phyloP scores from a whole-genome alignment of 1,139 yeast genomes.

The Diutina scorzettiae region DNA sequence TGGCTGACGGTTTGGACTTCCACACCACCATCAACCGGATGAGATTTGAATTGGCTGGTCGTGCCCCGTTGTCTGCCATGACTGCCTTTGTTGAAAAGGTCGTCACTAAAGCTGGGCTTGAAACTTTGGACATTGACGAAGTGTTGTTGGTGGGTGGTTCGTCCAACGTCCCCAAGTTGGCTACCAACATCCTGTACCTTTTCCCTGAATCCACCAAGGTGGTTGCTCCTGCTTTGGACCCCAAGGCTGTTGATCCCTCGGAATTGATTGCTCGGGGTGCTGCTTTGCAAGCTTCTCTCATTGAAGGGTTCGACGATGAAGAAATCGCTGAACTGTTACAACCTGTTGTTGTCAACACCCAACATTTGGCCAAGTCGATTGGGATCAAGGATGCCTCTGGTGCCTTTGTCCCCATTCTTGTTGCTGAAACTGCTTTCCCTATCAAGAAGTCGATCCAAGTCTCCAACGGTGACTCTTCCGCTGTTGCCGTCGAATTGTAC shows the following conservation, averaged over 20 bases:
- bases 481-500: conserved; percentile 57
- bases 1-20: conserved; percentile 90
- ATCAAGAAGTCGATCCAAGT: conserved; percentile 67
- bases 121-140: conserved; percentile 79
- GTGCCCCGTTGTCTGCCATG: conserved; percentile 68
- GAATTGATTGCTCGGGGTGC: conserved; percentile 93
- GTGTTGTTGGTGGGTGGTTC: conserved; percentile 91
- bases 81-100: conserved; percentile 63
- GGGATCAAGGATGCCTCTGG: conserved; percentile 74
- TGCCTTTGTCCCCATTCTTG: conserved; percentile 60
- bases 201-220: conserved; percentile 77
- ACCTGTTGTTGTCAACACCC: conserved; percentile 81
- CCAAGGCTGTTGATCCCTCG: conserved; percentile 77
- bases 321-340: conserved; percentile 78
- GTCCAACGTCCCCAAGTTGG: conserved; percentile 85
- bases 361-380: conserved; percentile 73
- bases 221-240: conserved; percentile 64
- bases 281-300: conserved; percentile 88
- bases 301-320: conserved; percentile 74
- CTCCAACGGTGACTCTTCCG: conserved; percentile 47
- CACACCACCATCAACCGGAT: conserved; percentile 88
- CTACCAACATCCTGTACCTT: conserved; percentile 54
- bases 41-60: conserved; percentile 81
- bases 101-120: conserved; percentile 74
- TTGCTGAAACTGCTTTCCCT: conserved; percentile 86